Base-by-base conservation (phyloP, 768 basidiomycete genomes). In the Boletus insuetus region DNA sequence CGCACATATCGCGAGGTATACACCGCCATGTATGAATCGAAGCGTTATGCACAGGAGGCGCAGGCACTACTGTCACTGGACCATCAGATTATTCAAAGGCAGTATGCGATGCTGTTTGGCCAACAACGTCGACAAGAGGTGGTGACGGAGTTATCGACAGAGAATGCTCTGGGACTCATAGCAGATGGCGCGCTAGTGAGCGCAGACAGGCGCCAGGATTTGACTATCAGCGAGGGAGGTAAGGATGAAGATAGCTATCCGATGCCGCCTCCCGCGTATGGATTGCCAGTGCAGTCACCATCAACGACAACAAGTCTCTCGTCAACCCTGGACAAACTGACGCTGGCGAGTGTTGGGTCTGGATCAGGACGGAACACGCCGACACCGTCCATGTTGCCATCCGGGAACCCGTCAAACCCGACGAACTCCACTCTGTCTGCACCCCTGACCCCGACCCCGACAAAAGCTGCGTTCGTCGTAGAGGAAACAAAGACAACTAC, bases 1-100 rank as follows among this genome's bases (percentile, higher is more conserved):
- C 76, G 82, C n/a, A 82, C 79, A 16, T 73, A 83, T 49, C 78
- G 78, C 55, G 74, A 79, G 51, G 74, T 85, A 7, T 73, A 79
- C 46, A 69, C 66, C 16, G 73, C 75, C 6, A 76, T 54, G 29
- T 47, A 44, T 17, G 66, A 69, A 32, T 64, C 67, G 37, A 66
- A 35, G 40, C 60, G 64, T 26, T 55, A 54, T 26, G 61, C 55
- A 12, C 54, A 64, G 5, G 66, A 69, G n/a, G 57, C 49, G 17
- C 62, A 64, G 8, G 53, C 62, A 26, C 19, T 61, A 2, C 29
- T 66, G 13, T 22, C 49, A 2, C 39, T 65, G 55, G 67, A 68
- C 13, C 54, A 58, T 20, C 58, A 59, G 47, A 55, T 56, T 26
- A 57, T 59, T 24, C 57, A 41, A 13, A 55, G 50, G 22, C 52